These are phyloP conservation scores for Dioscorea cayenensis DNA, from an alignment of 116 monocot species.

Conservation along the genomic window DNA sequence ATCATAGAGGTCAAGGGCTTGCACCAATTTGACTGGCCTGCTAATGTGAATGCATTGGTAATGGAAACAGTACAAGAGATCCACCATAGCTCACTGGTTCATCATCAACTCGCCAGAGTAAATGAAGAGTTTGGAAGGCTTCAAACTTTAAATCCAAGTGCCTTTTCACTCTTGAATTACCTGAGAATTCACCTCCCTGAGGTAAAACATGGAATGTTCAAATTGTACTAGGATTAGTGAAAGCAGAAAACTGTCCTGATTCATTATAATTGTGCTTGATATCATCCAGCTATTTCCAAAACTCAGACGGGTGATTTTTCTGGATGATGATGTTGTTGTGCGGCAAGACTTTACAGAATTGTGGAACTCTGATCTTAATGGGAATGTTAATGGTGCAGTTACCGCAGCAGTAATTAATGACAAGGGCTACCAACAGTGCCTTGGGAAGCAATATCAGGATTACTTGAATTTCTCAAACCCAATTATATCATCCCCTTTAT, in stretches of 20 bases:
- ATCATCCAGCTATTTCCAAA: constrained; percentile 26
- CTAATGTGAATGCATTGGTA: constrained; percentile 13
- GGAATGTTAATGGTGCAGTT: constrained; percentile 42
- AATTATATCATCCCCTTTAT: constrained; percentile 2
- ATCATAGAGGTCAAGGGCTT: constrained; percentile 59
- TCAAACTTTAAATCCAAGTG: constrained; percentile 29
- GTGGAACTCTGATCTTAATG: constrained; percentile 46
- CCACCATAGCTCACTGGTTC: constrained; percentile 13
- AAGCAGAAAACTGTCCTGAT: background rate
- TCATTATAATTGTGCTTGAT: background rate
- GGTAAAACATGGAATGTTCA: constrained; percentile 21
- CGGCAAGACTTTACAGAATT: constrained; percentile 36
- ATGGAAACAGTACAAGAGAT: constrained; percentile 40
- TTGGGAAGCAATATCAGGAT: constrained; percentile 23
- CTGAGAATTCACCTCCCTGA: constrained; percentile 59
- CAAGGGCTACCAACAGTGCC: constrained; percentile 12
- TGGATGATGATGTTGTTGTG: constrained; percentile 68
- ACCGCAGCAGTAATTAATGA: background rate
- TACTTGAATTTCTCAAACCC: constrained; percentile 61
- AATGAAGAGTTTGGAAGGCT: constrained; percentile 23
- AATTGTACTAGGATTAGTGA: background rate
- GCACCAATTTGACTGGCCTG: constrained; percentile 53
- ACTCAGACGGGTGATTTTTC: constrained; percentile 50
- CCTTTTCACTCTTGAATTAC: constrained; percentile 47
- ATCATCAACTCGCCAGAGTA: constrained; percentile 3